These are phyloP conservation scores for Fusarium luffae DNA, from an alignment of 2,329 filamentous ascomycete species.

Conservation along the genomic window DNA sequence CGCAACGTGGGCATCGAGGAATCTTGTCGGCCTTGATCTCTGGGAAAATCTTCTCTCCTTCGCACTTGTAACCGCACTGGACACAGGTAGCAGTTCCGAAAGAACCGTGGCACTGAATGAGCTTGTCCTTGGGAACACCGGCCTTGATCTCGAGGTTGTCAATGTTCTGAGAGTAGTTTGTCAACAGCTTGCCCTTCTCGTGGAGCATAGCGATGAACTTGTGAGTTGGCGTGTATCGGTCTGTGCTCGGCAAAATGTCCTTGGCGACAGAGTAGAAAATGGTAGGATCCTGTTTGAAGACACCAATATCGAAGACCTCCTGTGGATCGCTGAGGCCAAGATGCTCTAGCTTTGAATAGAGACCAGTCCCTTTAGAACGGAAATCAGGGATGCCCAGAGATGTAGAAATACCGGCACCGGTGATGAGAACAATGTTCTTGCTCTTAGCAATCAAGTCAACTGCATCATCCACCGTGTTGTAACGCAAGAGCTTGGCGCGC, in stretches of 20 bases:
- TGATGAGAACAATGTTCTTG: slow-evolving; percentile 91
- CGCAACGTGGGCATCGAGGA: slow-evolving; percentile 80
- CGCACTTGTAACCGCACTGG: slow-evolving; percentile 78
- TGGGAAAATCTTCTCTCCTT: slow-evolving; percentile 80
- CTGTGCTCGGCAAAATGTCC: slow-evolving; percentile 85
- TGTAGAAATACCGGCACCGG: slow-evolving; percentile 95
- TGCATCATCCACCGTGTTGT: slow-evolving; percentile 90
- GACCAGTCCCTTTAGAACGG: slow-evolving; percentile 89
- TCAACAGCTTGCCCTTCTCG: slow-evolving; percentile 87
- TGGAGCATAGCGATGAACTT: slow-evolving; percentile 92
- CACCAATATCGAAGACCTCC: slow-evolving; percentile 91
- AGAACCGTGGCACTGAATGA: slow-evolving; percentile 96
- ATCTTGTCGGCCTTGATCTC: slow-evolving; percentile 81
- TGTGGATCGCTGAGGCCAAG: slow-evolving; percentile 86
- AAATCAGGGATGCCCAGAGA: slow-evolving; percentile 98
- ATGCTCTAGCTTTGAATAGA: slow-evolving; percentile 86
- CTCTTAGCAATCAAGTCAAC: slow-evolving; percentile 78
- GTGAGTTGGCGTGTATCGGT: slow-evolving; percentile 90
- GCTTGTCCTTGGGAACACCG: slow-evolving; percentile 81
- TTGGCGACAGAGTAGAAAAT: slow-evolving; percentile 94
- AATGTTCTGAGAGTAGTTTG: slow-evolving; percentile 99
- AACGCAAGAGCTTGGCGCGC: slow-evolving; percentile 79
- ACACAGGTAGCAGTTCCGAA: slow-evolving; percentile 93
- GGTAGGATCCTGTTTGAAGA: slow-evolving; percentile 86
- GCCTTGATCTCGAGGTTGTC: slow-evolving; percentile 93